Conservation (phyloP, 352 stramenopile species). For the Pythium inflatum region DNA sequence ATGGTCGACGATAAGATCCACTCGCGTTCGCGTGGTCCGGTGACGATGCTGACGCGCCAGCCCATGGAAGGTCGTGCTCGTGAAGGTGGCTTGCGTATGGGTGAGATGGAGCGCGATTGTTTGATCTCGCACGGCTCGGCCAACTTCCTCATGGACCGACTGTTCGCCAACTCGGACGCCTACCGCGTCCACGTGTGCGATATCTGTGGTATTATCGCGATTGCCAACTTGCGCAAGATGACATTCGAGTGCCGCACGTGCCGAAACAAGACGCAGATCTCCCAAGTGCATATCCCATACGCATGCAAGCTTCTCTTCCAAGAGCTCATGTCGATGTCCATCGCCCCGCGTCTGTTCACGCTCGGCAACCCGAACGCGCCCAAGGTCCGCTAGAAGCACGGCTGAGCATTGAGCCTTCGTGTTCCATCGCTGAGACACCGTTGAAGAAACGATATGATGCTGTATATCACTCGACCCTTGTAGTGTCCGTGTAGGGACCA, state of each 20-base stretch:
- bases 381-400: conserved; percentile 43
- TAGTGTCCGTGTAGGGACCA: background rate
- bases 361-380: conserved; percentile 78
- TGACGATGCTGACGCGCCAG: conserved; percentile 99
- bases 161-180: conserved; percentile 99
- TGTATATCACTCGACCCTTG: background rate
- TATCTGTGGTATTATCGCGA: conserved; percentile 98
- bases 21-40: conserved; percentile 92
- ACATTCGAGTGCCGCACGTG: conserved; percentile 98
- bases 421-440: background rate
- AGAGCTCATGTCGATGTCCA: conserved; percentile 99
- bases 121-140: conserved; percentile 99
- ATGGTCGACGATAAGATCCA: conserved; percentile 99
- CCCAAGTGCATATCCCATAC: conserved; percentile 98
- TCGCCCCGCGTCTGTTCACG: conserved; percentile 98
- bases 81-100: conserved; percentile 99
- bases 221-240: conserved; percentile 99
- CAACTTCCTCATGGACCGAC: conserved; percentile 99
- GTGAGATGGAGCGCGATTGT: conserved; percentile 99
- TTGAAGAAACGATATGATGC: background rate
- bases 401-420: background rate
- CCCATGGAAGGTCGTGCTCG: conserved; percentile 98
- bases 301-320: conserved; percentile 99
- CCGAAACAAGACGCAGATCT: conserved; percentile 95
- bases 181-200: conserved; percentile 99